Base-by-base conservation (phyloP, 768 basidiomycete genomes). In the Agrocybe pediades region DNA sequence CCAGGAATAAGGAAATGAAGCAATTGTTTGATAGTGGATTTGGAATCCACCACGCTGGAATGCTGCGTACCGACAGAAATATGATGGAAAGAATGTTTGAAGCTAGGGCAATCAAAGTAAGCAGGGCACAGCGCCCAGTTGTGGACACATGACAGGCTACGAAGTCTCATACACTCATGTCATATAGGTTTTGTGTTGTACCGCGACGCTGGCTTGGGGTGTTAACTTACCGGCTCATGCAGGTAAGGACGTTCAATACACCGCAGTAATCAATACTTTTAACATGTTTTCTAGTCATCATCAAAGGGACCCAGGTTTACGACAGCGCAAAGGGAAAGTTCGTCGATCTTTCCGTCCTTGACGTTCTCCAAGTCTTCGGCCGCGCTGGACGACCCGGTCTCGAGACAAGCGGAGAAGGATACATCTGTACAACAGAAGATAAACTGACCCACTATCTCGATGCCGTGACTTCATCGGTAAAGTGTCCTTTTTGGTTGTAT, bases 151-250 rank as follows among this genome's bases (percentile, higher is more conserved):
- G 7, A 6, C 48, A 29, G n/a, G 19, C 30, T 6, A 11, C 16
- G 17, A 24, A 29, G 46, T 36, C 41, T 49, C n/a, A 21, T 6
- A 26, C 3, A 13, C 36, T 27, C 9, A 33, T 9, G 30, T 43
- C n/a, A n/a, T n/a, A 25, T 20, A 97, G 95, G 95, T 99, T 46
- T 76, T 99, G 16, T 97, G 93, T 70, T 99, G 97, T 75, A 99
- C 97, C 2, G 93, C 97, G 5, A 99, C 97, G 2, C 79, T 99
- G 40, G 97, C 97, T 4, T 99, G 97, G 97, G 97, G 97, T 72
- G 97, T 99, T 61, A 99, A 99, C 70, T 75, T 99, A 57, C 97
- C 97, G 27, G 97, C 97, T 16, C 96, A 98, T 71, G 97, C 97
- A 52, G 93, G 91, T 91, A 57, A 57, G 57, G 51, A 43, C 16